Evolutionary conservation across 176 grass and related monocot genomes (phyloP), one percentile per base, ranked within the genome.

Genomic region (Otatea glauca): DNA sequence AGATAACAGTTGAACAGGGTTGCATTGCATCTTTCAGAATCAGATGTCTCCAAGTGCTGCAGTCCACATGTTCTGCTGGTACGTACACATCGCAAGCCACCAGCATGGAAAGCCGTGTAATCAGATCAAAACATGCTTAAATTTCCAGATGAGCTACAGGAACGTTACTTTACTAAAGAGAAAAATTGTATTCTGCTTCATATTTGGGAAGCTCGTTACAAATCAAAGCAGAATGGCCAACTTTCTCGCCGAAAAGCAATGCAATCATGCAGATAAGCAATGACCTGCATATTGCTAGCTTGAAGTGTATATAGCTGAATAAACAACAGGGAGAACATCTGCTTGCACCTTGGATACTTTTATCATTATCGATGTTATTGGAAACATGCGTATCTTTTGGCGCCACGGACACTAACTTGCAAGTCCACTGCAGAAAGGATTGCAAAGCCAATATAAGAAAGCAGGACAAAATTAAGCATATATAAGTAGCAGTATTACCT

Each of bases 11-110:
- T 20, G 11, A 53, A 69, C 50, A 35, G 74, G 73, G 50, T 47
- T 29, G 27, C 34, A 75, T 81, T 29, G 27, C 45, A 87, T 81
- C 69, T 74, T 81, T 75, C 78, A 81, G 45, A 41, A 35, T n/a
- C 69, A 47, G n/a, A 68, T 81, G 47, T 56, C 85, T 74, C 68
- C 68, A 72, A n/a, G 9, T 47, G 80, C 16, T 82, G 65, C 23
- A 32, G 37, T 60, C 55, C 84, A 44, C 61, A 45, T 34, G 1
- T 43, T 68, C 75, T 79, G 67, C 44, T 56, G 32, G 34, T 37
- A 56, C 34, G 11, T 76, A 54, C 71, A 76, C 48, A 54, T 53
- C 4, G 60, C 20, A 56, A 39, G 15, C 32, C 48, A 58, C 60
- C 12, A 14, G 62, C 27, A 65, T 65, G 16, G 23, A 80, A 72